Evolutionary conservation across 2,329 filamentous ascomycete species (phyloP).

Genomic region (Apiospora aurea): DNA sequence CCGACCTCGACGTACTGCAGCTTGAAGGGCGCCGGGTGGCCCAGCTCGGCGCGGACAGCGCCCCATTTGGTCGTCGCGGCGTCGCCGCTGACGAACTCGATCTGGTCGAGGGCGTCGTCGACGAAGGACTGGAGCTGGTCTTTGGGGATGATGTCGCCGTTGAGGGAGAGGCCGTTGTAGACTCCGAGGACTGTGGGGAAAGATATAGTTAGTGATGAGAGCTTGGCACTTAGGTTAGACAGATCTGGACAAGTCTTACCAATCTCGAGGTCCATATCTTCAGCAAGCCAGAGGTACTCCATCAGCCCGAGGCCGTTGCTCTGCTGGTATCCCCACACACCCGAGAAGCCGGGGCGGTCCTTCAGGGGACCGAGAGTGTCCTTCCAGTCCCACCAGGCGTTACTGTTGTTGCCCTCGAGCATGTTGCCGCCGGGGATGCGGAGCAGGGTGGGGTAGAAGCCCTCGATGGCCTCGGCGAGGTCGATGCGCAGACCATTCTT

Average conservation of each 20-base stretch:
- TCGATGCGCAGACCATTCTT: constrained; percentile 65
- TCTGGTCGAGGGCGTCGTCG: constrained; percentile 66
- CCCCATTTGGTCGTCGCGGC: constrained; percentile 62
- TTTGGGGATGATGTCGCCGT: constrained; percentile 58
- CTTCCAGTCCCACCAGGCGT: constrained; percentile 59
- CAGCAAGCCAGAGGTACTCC: constrained; percentile 67
- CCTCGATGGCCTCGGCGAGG: constrained; percentile 59
- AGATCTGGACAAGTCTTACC: constrained; percentile 39
- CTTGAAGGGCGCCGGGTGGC: constrained; percentile 66
- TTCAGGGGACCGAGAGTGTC: constrained; percentile 61
- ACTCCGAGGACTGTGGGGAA: constrained; percentile 57
- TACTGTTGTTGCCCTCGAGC: constrained; percentile 55
- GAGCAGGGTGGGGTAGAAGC: constrained; percentile 63
- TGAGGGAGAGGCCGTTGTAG: constrained; percentile 63
- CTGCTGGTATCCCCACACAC: constrained; percentile 66
- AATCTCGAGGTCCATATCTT: constrained; percentile 65
- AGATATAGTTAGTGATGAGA: too few relatives aligned
- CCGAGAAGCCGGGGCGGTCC: constrained; percentile 61
- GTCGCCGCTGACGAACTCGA: constrained; percentile 68
- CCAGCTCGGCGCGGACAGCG: constrained; percentile 62
- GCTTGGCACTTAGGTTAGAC: too few relatives aligned
- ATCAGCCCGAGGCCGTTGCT: constrained; percentile 68
- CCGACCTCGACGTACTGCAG: constrained; percentile 71
- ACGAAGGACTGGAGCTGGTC: constrained; percentile 62
- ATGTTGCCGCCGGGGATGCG: constrained; percentile 73